These are phyloP conservation scores for Dactylis glomerata DNA, from an alignment of 176 grass and related monocot species.

Conservation along the genomic window DNA sequence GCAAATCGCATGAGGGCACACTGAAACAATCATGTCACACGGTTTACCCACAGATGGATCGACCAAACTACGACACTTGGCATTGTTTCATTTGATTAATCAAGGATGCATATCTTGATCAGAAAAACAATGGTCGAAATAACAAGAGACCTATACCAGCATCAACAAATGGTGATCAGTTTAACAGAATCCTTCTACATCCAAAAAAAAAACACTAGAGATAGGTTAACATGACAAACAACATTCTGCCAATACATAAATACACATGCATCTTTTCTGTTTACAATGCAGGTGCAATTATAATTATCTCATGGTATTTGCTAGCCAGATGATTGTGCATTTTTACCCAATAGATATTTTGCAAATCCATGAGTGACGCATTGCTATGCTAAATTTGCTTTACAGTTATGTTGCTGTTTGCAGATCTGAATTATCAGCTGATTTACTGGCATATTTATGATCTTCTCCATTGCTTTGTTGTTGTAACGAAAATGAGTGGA, in stretches of 20 bases:
- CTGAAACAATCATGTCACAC: neutral
- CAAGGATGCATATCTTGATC: constrained; percentile 32
- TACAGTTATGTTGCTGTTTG: neutral
- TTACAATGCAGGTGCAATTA: neutral
- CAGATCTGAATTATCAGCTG: neutral
- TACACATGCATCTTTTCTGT: constrained; percentile 39
- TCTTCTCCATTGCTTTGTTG: neutral
- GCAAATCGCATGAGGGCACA: neutral
- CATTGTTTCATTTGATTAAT: neutral
- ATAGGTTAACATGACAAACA: constrained; percentile 29
- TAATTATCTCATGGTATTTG: neutral
- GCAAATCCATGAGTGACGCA: neutral
- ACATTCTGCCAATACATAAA: constrained; percentile 47
- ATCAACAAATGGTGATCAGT: constrained; percentile 42
- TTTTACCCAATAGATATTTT: neutral
- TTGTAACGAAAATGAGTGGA: neutral
- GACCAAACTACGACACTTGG: constrained; percentile 6
- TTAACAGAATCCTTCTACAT: constrained; percentile 13
- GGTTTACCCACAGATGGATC: too few species aligned
- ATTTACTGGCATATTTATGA: neutral
- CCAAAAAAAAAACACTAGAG: neutral
- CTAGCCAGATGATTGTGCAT: neutral
- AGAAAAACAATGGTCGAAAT: neutral
- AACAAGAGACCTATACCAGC: constrained; percentile 33
- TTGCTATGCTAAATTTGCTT: neutral